Evolutionary conservation across 1,139 yeast genomes (phyloP), one percentile per base, ranked within the genome.

Genomic region (Meyerozyma athensensis): DNA sequence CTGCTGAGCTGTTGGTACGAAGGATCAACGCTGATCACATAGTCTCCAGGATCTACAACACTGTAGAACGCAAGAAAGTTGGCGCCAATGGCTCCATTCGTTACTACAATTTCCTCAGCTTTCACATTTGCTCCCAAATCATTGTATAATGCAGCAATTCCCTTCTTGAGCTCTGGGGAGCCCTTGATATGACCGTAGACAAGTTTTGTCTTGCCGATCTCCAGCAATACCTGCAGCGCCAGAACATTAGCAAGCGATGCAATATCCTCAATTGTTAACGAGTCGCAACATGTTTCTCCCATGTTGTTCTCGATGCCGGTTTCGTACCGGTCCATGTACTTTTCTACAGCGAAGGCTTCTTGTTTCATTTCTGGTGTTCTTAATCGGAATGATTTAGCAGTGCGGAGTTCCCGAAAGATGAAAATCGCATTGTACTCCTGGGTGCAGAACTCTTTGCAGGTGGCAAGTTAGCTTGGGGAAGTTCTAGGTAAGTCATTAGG

Each of bases 11-110:
- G 81, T 49, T 73, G 77, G 52, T 77, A 77, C 1, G 71, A 63
- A 13, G 82, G 82, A 37, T 65, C 68, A 5, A 73, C 68, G 17
- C 70, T 74, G 34, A 77, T 60, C 3, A 71, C 73, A 43, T 69
- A 77, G 46, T 75, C 81, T 2, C 65, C 71, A 3, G 67, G 62
- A 22, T 67, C 66, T 2, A 71, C 65, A n/a, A 76, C 43, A 1
- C 76, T 56, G 47, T 74, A 75, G 44, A 71, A 65, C 1, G 65
- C 47, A 36, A 76, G 57, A 45, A 74, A 77, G 46, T 77, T 77
- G 34, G 74, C 81, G 3, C 77, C 81, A 51, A 77, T 77, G 4
- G 80, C 81, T 12, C 82, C 82, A 48, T 75, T 74, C 18, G 80
- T 71, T 22, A 75, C 52, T 13, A 76, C 62, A 16, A 77, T 65